Base-by-base conservation (phyloP, 768 basidiomycete genomes). In the Lactifluus volemus region DNA sequence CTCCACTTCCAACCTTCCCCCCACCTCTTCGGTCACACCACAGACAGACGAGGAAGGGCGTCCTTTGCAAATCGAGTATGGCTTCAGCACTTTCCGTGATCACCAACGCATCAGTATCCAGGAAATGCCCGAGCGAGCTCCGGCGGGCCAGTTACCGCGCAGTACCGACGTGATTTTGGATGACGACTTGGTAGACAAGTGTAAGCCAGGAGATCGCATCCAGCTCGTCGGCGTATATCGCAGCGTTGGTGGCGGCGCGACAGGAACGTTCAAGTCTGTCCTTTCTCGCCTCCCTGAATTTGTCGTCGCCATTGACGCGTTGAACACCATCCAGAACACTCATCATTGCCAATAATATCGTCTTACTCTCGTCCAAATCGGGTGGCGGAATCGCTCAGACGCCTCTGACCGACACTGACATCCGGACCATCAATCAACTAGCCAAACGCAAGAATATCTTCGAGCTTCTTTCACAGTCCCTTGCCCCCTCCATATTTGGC, bases 111-210 rank as follows among this genome's bases (percentile, higher is more conserved):
- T 98, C 70, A 93, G 86, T 72, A 98, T 99, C 64, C 97, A 99
- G 76, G 97, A 99, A 71, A 98, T 99, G 96, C 97, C 97, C 3
- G 97, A 99, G 74, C 85, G 97, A 25, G 95, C 97, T 14, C 97
- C 97, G 29, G 90, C 97, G 48, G 97, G 97, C 32, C 96, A 98
- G 73, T 79, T 99, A 32, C 97, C 97, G 49, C 82, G 97, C 51
- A 95, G 94, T 68, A 94, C 93, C 39, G 97, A 99, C 72, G 88
- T 98, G 55, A 90, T 98, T 49, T 74, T 98, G 65, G 96, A 97
- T 67, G 95, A 97, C 65, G 97, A 99, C 72, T 77, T 98, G 53
- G 97, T 99, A 36, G 97, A 99, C 75, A 87, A 84, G 69, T 97
- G 93, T 72, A 99, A 99, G 73, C 96, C 97, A 6, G 97, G 97